Evolutionary conservation across 768 basidiomycete genomes (phyloP), one percentile per base, ranked within the genome.

Genomic region (Macrolepiota fuliginosa): DNA sequence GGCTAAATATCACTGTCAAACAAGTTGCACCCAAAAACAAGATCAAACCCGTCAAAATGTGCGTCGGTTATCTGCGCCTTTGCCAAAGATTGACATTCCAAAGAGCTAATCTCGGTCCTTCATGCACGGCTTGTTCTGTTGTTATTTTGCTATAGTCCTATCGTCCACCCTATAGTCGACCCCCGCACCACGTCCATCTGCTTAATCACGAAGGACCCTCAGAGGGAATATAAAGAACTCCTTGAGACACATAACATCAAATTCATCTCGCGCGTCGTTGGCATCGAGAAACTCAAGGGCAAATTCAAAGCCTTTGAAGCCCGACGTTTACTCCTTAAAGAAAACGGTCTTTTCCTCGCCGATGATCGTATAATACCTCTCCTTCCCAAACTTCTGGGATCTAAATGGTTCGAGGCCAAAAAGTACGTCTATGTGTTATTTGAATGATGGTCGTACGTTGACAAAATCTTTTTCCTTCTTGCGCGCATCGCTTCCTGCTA

Each of bases 141-240:
- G 29, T 32, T 32, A 53, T 56, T 46, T 4, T 67, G 13, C 29
- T 36, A 5, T 22, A 88, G 94, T 61, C 88, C 90, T 4, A 81
- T 99, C 49, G 85, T 83, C 40, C 83, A 97, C 70, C 91, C 91
- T 35, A 75, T 93, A 63, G 85, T 92, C 69, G 95, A 92, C 79
- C 96, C 90, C 12, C 86, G 91, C 54, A 86, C 83, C 13, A 86
- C 86, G 5, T 75, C 90, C 10, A 81, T 99, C 54, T 98, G 96
- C 73, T 80, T 99, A 54, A 90, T 99, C 74, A 91, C 91, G 54
- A 98, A 98, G 76, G 93, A 96, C 72, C 96, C 96, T 1, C 96
- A 98, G 68, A 81, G 96, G 49, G 83, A 94, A 71, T 99, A 98
- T 82, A 99, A 99, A 74, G 93, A 96, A 71, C 87, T 97, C 11